A percentile compares a stretch with the other conserved stretches of the same genome.
Conservation (phyloP, 2,329 filamentous ascomycete species). For the Epichloe scottii region DNA sequence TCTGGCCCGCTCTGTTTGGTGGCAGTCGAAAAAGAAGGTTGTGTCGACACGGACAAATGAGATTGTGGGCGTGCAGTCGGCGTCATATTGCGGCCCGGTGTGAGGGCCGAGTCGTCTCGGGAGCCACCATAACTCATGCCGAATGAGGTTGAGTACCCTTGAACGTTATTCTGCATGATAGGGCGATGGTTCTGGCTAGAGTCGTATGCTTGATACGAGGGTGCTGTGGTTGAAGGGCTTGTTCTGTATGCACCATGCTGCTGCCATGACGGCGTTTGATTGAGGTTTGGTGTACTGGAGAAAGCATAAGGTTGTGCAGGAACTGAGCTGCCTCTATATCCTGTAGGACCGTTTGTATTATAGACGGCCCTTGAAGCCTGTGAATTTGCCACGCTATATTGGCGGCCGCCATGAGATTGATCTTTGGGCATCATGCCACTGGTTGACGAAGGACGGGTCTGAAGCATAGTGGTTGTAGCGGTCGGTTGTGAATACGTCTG, state of each 20-base stretch:
- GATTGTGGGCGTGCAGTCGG: constrained; percentile 30
- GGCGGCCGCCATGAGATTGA: constrained; percentile 37
- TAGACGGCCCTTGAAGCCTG: constrained; percentile 21
- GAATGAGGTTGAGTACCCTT: constrained; percentile 25
- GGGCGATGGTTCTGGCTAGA: constrained; percentile 11
- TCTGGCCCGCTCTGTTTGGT: constrained; percentile 48
- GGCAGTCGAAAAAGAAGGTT: constrained; percentile 32
- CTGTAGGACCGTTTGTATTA: constrained; percentile 23
- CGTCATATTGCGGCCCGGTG: constrained; percentile 28
- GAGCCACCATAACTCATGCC: constrained; percentile 28
- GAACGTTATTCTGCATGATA: constrained; percentile 21
- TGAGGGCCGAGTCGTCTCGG: constrained; percentile 39
- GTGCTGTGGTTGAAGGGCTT: constrained; percentile 31
- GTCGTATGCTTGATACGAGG: constrained; percentile 19
- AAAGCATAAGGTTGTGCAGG: constrained; percentile 70
- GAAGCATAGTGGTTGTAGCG: constrained; percentile 61
- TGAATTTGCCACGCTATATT: constrained; percentile 30
- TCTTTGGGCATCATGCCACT: constrained; percentile 34
- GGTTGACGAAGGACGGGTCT: constrained; percentile 52
- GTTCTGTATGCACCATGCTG: constrained; percentile 35
- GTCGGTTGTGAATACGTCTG: constrained; percentile 70
- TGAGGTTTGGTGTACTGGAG: constrained; percentile 54
- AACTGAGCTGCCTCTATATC: constrained; percentile 42
- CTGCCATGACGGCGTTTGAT: constrained; percentile 40
- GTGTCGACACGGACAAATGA: constrained; percentile 26